Conservation (phyloP, 768 basidiomycete species). For the Auricularia cornea region DNA sequence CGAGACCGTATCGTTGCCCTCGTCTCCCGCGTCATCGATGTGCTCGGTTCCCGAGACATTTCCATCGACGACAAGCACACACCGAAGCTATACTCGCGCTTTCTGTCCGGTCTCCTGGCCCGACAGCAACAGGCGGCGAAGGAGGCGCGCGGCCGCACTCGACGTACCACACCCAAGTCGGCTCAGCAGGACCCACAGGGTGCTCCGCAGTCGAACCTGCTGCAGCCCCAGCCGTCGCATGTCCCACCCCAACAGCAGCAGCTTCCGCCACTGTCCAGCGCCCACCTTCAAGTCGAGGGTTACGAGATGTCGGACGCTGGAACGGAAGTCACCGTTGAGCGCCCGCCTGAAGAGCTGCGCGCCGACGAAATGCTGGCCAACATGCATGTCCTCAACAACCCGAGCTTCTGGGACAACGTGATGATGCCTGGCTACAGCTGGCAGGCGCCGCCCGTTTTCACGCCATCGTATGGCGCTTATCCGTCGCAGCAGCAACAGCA, state of each 20-base stretch:
- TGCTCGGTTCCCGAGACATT: constrained; percentile 8
- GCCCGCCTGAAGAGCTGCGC: constrained; percentile 1
- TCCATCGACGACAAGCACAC: constrained; percentile 11
- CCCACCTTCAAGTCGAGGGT: not conserved
- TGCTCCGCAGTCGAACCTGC: not conserved
- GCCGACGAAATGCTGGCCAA: constrained; percentile 58
- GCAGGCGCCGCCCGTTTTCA: not conserved
- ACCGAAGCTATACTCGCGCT: constrained; percentile 18
- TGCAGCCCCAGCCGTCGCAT: not conserved
- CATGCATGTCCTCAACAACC: constrained; percentile 65
- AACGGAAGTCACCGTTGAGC: not conserved
- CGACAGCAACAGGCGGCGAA: not conserved
- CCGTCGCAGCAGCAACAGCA: not conserved
- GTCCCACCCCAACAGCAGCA: not conserved
- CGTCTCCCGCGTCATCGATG: constrained; percentile 13
- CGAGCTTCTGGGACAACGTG: constrained; percentile 67
- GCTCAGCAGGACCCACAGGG: not conserved
- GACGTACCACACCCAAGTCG: not conserved
- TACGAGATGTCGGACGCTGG: not conserved
- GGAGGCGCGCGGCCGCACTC: not conserved
- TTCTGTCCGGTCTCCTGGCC: constrained; percentile 15
- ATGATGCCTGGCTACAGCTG: constrained; percentile 70
- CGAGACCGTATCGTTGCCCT: constrained; percentile 5
- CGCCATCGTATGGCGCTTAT: not conserved
- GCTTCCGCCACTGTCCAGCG: not conserved